phyloP scores from a whole-genome alignment of 2,329 filamentous ascomycete genomes.

The Colletotrichum sp. region DNA sequence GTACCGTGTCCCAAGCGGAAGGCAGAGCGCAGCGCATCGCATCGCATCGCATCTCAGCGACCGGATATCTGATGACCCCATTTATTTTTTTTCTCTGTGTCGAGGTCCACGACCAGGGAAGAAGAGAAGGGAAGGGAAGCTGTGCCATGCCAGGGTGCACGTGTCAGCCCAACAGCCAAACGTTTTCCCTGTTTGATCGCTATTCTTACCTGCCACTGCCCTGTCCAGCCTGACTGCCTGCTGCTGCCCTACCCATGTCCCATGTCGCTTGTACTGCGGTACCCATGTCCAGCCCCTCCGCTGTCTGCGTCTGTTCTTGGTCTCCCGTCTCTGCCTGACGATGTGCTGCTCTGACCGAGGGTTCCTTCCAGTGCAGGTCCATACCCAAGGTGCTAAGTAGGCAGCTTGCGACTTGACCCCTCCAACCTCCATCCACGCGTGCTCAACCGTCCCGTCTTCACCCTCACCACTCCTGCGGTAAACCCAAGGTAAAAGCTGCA shows the following conservation, averaged over 20 bases:
- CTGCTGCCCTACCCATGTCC: background rate
- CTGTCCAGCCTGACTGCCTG: background rate
- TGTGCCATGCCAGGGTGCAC: constrained; percentile 19
- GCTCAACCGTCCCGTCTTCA: background rate
- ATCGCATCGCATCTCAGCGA: background rate
- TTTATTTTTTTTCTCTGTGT: background rate
- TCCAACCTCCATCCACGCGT: constrained; percentile 1
- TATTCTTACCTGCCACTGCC: constrained; percentile 16
- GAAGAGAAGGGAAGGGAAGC: background rate
- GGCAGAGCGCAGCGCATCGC: background rate
- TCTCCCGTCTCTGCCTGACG: background rate
- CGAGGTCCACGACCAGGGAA: background rate
- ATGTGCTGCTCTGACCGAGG: background rate
- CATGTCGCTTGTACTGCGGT: background rate
- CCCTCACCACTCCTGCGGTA: background rate
- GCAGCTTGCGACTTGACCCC: background rate
- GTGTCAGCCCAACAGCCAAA: constrained; percentile 22
- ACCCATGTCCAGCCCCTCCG: background rate
- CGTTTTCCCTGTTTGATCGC: constrained; percentile 13
- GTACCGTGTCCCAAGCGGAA: background rate
- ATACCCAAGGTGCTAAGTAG: background rate
- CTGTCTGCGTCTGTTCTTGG: background rate
- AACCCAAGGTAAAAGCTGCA: background rate
- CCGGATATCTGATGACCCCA: background rate
- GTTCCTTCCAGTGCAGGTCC: background rate